A percentile compares a stretch with the other conserved stretches of the same genome.
These are phyloP conservation scores for Nicotiana obtusifolia DNA, from an alignment of 257 asterid species.

Conservation along the genomic window DNA sequence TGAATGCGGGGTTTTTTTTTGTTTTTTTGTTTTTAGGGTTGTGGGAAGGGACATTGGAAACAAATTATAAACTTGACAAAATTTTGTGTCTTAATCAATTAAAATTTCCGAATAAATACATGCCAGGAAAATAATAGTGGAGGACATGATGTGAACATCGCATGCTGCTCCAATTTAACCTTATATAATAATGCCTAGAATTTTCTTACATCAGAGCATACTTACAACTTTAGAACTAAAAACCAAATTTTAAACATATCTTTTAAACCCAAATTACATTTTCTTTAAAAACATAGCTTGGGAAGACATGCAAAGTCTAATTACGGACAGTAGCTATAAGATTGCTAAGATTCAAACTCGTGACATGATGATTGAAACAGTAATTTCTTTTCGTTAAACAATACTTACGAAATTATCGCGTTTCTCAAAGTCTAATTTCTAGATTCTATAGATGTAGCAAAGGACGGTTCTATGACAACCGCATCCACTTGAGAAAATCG, in stretches of 20 bases:
- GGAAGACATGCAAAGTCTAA: not conserved
- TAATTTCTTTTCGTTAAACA: too few species aligned
- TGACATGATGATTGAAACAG: too few species aligned
- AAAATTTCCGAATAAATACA: not conserved
- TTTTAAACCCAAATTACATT: too few species aligned
- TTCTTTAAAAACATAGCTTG: not conserved
- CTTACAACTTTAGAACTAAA: not conserved
- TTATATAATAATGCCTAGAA: not conserved
- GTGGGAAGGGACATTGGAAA: not conserved
- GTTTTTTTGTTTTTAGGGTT: not conserved
- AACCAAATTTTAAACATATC: not conserved
- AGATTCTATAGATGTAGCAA: not conserved
- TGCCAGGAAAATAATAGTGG: not conserved
- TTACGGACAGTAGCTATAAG: too few species aligned
- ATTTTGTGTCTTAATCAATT: not conserved
- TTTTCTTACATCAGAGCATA: not conserved
- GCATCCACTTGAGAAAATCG: not conserved
- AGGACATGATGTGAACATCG: not conserved
- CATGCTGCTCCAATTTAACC: not conserved
- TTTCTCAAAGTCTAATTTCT: too few species aligned
- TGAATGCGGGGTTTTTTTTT: not conserved
- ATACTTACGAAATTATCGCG: too few species aligned
- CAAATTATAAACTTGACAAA: not conserved
- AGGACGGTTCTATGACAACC: too few species aligned
- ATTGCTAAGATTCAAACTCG: too few species aligned